phyloP scores from a whole-genome alignment of 768 basidiomycete species.

The Rickenella mellea region DNA sequence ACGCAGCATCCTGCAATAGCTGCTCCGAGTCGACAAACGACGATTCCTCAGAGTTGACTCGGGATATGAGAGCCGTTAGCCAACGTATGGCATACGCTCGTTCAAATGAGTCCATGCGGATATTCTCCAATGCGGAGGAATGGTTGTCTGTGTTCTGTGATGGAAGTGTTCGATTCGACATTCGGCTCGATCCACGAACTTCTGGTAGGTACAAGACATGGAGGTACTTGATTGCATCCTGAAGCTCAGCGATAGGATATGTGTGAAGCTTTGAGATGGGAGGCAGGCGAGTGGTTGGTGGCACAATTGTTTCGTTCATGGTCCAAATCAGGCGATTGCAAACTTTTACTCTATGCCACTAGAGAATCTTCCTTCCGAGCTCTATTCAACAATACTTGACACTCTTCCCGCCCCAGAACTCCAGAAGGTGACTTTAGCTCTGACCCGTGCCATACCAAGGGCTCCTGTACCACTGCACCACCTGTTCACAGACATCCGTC shows the following conservation, averaged over 20 bases:
- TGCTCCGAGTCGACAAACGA: conserved; percentile 19
- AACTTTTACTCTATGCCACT: conserved; percentile 17
- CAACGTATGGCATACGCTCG: conserved; percentile 60
- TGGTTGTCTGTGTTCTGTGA: not conserved
- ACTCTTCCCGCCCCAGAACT: conserved; percentile 36
- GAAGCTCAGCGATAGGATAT: conserved; percentile 26
- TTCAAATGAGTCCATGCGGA: conserved; percentile 59
- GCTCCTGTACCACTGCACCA: conserved; percentile 44
- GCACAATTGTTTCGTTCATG: no score
- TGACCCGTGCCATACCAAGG: conserved; percentile 54
- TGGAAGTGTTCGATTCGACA: conserved; percentile 6
- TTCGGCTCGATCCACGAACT: conserved; percentile 49
- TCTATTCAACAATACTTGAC: conserved; percentile 50
- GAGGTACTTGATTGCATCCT: conserved; percentile 40
- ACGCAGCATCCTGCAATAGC: conserved; percentile 45
- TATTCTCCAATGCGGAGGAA: conserved; percentile 15
- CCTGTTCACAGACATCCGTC: conserved; percentile 49
- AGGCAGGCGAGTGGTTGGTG: conserved; percentile 48
- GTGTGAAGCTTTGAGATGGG: conserved; percentile 35
- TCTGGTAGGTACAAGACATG: conserved; percentile 48
- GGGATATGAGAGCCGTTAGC: conserved; percentile 57
- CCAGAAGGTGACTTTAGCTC: conserved; percentile 45
- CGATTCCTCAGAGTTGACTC: conserved; percentile 15
- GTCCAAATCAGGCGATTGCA: not conserved
- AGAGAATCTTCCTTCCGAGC: conserved; percentile 49